phyloP scores from a whole-genome alignment of 768 basidiomycete species.

The Leccinum incarnatum region DNA sequence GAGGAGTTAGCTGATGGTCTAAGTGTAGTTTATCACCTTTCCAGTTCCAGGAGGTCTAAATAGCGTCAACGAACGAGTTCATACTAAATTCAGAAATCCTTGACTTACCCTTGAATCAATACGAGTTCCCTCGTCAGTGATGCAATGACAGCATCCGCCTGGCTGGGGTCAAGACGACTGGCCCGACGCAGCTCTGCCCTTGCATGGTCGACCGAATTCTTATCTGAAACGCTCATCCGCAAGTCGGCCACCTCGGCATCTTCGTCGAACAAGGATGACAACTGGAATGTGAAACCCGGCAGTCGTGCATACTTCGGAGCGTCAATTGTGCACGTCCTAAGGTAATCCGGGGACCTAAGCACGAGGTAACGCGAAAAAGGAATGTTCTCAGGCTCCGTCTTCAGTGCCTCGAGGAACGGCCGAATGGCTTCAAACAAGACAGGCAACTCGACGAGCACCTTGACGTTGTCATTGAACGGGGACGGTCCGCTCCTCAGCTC shows the following conservation, averaged over 20 bases:
- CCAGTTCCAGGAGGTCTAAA: slow-evolving; percentile 75
- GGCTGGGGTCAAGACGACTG: slow-evolving; percentile 66
- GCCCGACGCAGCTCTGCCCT: slow-evolving; percentile 41
- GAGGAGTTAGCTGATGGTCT: background rate
- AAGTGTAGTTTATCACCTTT: slow-evolving; percentile 43
- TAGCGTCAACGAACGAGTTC: background rate
- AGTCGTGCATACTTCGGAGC: slow-evolving; percentile 54
- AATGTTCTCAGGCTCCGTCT: slow-evolving; percentile 52
- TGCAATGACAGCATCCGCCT: slow-evolving; percentile 66
- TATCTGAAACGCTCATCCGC: slow-evolving; percentile 40
- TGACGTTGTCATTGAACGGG: slow-evolving; percentile 19
- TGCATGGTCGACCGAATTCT: slow-evolving; percentile 44
- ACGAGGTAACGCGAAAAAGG: slow-evolving; percentile 55
- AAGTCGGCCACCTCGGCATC: slow-evolving; percentile 40
- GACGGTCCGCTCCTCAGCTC: slow-evolving; percentile 32
- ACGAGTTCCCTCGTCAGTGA: slow-evolving; percentile 57
- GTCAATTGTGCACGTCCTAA: slow-evolving; percentile 36
- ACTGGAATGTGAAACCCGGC: slow-evolving; percentile 56
- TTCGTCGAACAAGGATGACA: slow-evolving; percentile 50
- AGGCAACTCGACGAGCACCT: slow-evolving; percentile 54
- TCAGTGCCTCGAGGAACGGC: slow-evolving; percentile 64
- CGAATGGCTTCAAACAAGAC: slow-evolving; percentile 68
- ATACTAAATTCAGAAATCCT: background rate
- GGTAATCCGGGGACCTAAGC: slow-evolving; percentile 37
- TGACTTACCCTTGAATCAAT: slow-evolving; percentile 67